Percentiles rank a stretch among this genome's conserved stretches.
These are phyloP conservation scores for Berkeleyomyces rouxiae DNA, from an alignment of 2,329 filamentous ascomycete genomes.

Conservation along the genomic window DNA sequence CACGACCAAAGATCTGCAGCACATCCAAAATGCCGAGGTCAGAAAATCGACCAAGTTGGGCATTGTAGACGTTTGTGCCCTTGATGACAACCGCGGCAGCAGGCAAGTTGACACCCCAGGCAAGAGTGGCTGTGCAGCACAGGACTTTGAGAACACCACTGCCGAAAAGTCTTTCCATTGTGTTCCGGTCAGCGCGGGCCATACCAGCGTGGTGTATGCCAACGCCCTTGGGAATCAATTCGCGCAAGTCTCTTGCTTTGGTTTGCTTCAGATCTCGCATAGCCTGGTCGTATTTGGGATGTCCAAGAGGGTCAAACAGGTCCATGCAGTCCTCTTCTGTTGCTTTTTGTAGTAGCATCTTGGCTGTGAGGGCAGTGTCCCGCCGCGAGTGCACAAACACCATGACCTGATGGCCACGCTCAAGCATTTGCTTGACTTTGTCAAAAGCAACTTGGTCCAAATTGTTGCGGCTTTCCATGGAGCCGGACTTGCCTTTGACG, in stretches of 20 bases:
- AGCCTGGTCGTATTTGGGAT: constrained; percentile 66
- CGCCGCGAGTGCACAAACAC: constrained; percentile 96
- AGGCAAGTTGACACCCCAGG: constrained; percentile 97
- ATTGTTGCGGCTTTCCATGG: constrained; percentile 71
- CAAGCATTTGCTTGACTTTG: constrained; percentile 87
- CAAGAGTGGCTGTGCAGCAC: constrained; percentile 92
- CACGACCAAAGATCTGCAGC: constrained; percentile 94
- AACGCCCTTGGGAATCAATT: constrained; percentile 77
- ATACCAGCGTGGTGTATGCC: constrained; percentile 96
- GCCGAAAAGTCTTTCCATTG: constrained; percentile 84
- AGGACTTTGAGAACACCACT: constrained; percentile 92
- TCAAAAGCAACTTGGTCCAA: constrained; percentile 78
- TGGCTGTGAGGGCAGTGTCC: constrained; percentile 79
- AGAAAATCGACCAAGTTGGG: constrained; percentile 90
- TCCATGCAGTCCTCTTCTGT: constrained; percentile 62
- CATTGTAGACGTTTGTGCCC: constrained; percentile 90
- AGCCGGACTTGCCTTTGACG: constrained; percentile 76
- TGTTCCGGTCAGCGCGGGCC: constrained; percentile 80
- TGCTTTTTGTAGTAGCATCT: constrained; percentile 73
- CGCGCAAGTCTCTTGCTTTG: constrained; percentile 71
- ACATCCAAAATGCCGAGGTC: constrained; percentile 94
- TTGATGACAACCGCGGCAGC: constrained; percentile 96
- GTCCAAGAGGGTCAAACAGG: constrained; percentile 64
- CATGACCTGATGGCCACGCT: constrained; percentile 91
- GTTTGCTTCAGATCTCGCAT: constrained; percentile 72